A percentile compares a stretch with the other conserved stretches of the same genome.
Conservation (phyloP, 495 filamentous ascomycete species). For the Penicillium lividum region DNA sequence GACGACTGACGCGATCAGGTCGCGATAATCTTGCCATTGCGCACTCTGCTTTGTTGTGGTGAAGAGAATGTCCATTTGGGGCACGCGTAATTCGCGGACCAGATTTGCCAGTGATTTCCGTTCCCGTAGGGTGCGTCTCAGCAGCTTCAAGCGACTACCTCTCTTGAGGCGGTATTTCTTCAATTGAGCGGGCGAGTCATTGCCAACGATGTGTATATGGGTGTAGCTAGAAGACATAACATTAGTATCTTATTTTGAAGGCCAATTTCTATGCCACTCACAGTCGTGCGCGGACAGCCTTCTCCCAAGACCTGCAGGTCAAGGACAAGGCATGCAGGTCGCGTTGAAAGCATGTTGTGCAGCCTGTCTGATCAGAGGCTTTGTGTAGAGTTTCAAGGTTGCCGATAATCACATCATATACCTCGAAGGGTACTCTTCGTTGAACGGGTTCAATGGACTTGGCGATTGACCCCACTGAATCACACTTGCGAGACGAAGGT, state of each 20-base stretch:
- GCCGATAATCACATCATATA: constrained; percentile 57
- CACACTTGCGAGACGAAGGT: constrained; percentile 38
- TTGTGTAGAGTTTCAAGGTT: constrained; percentile 53
- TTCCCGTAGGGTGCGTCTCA: constrained; percentile 74
- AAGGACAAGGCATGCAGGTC: constrained; percentile 69
- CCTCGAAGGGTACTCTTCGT: constrained; percentile 53
- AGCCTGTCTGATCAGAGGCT: constrained; percentile 46
- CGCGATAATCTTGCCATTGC: constrained; percentile 62
- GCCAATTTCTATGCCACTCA: constrained; percentile 41
- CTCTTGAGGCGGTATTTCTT: constrained; percentile 68
- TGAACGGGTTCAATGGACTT: constrained; percentile 43
- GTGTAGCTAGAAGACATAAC: constrained; percentile 54
- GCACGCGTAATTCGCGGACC: constrained; percentile 74
- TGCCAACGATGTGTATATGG: constrained; percentile 66
- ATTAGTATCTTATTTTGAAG: constrained; percentile 16
- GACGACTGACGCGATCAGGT: constrained; percentile 75
- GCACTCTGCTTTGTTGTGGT: constrained; percentile 49
- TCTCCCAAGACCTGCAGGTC: constrained; percentile 67
- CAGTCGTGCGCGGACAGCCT: constrained; percentile 63
- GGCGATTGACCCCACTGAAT: constrained; percentile 39
- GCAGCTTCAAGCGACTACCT: constrained; percentile 68
- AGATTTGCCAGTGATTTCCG: constrained; percentile 68
- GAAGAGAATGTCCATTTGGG: constrained; percentile 53
- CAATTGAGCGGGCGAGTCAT: constrained; percentile 61
- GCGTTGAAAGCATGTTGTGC: constrained; percentile 76